phyloP scores from a whole-genome alignment of 208 protist genomes.

The Acanthamoeba healyi region DNA sequence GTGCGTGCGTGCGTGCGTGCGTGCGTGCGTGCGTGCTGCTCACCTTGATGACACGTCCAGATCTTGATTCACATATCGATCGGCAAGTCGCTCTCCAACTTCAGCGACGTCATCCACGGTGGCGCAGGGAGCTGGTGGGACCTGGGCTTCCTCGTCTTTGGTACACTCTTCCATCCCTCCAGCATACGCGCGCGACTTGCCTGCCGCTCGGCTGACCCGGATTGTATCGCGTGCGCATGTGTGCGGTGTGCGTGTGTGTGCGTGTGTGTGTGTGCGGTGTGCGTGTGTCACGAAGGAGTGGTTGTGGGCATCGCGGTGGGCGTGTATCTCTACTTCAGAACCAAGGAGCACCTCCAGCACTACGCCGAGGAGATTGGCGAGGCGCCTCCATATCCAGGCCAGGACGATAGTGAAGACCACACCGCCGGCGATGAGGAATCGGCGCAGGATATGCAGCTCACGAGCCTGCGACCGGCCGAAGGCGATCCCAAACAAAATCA shows the following conservation, averaged over 20 bases:
- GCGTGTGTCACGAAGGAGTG: not conserved
- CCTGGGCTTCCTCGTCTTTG: not conserved
- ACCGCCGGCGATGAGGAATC: too few species aligned
- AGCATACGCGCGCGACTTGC: too few species aligned
- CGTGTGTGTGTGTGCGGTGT: not conserved
- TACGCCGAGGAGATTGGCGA: not conserved
- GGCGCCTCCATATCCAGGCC: not conserved
- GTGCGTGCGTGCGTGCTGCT: too few species aligned
- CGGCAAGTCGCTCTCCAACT: slow-evolving; percentile 47
- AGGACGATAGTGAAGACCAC: not conserved
- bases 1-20: too few species aligned
- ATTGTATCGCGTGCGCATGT: not conserved
- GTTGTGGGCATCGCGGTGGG: not conserved
- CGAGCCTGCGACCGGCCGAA: too few species aligned
- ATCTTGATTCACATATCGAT: slow-evolving; percentile 53
- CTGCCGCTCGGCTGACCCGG: too few species aligned
- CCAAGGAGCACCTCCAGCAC: slow-evolving; percentile 29
- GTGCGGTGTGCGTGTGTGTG: not conserved
- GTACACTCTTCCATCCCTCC: not conserved
- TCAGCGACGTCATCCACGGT: slow-evolving; percentile 47
- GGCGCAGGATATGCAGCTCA: too few species aligned
- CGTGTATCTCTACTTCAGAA: slow-evolving; percentile 53
- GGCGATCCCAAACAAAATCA: too few species aligned
- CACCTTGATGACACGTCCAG: not conserved
- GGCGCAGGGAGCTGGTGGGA: not conserved